These are phyloP conservation scores for Dryadomyces quercus-mongolicae DNA, from an alignment of 2,329 filamentous ascomycete species.

Conservation along the genomic window DNA sequence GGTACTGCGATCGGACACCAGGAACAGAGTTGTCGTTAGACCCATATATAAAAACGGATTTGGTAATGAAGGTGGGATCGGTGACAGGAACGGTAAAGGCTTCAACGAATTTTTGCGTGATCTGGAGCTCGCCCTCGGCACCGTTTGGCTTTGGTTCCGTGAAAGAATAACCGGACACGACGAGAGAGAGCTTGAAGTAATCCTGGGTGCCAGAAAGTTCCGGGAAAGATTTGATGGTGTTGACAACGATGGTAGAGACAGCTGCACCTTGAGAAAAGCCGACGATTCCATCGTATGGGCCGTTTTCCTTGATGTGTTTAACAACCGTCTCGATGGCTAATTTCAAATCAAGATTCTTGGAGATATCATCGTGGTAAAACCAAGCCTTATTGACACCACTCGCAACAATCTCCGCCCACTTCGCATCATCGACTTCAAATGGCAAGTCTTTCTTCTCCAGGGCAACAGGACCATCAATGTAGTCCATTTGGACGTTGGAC, in stretches of 20 bases:
- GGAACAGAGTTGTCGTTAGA: constrained; percentile 7
- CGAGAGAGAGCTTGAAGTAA: constrained; percentile 7
- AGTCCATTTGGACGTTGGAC: constrained; percentile 5
- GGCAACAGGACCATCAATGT: constrained; percentile 5
- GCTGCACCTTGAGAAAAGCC: constrained; percentile 5
- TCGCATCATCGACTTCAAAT: constrained; percentile 4
- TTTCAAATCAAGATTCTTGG: constrained; percentile 4
- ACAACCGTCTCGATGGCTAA: constrained; percentile 1
- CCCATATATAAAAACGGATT: constrained; percentile 5
- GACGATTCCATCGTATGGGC: constrained; percentile 5
- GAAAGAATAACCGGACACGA: constrained; percentile 6
- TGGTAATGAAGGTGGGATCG: constrained; percentile 4
- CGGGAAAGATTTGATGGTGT: constrained; percentile 3
- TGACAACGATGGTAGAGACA: constrained; percentile 4
- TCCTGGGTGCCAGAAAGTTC: constrained; percentile 1
- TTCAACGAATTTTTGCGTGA: constrained; percentile 2
- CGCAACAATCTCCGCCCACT: constrained; percentile 3
- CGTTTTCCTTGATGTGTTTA: constrained; percentile 4
- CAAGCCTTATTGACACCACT: constrained; percentile 4
- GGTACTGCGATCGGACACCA: constrained; percentile 4
- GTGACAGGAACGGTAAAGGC: constrained; percentile 3
- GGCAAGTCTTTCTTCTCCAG: constrained; percentile 7
- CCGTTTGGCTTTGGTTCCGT: constrained; percentile 5
- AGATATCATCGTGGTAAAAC: constrained; percentile 6
- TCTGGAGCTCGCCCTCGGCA: constrained; percentile 3